A percentile compares a stretch with the other conserved stretches of the same genome.
Conservation (phyloP, 768 basidiomycete species). For the Lactarius evosmus region DNA sequence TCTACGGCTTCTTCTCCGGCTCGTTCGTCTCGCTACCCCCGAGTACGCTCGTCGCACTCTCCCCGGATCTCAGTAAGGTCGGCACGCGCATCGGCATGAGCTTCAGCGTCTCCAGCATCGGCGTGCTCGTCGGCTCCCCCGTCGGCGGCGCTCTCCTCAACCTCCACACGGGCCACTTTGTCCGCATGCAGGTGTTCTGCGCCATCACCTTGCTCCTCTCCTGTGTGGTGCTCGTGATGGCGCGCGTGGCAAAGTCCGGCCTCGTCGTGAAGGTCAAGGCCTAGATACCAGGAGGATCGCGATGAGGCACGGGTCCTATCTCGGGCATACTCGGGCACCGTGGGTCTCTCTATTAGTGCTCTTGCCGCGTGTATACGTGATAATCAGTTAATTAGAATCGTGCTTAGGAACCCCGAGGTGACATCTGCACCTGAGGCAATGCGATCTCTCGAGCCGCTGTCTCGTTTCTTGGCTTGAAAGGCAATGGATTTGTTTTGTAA, state of each 20-base stretch:
- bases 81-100: constrained; percentile 32
- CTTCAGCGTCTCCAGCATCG: constrained; percentile 25
- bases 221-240: not conserved
- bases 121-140: constrained; percentile 29
- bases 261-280: constrained; percentile 5
- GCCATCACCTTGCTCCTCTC: constrained; percentile 9
- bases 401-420: not conserved
- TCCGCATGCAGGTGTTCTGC: constrained; percentile 22
- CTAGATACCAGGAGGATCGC: not conserved
- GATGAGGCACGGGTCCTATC: too few relatives aligned
- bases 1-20: constrained; percentile 40
- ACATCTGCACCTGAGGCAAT: not conserved
- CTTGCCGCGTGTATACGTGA: too few relatives aligned
- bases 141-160: constrained; percentile 28
- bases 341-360: not conserved
- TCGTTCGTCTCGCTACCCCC: constrained; percentile 24
- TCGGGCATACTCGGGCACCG: not conserved
- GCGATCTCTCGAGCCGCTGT: not conserved
- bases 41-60: constrained; percentile 12
- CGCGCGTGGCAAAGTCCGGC: constrained; percentile 16
- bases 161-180: constrained; percentile 15
- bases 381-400: not conserved
- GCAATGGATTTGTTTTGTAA: too few relatives aligned
- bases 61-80: constrained; percentile 19
- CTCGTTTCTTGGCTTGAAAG: not conserved